Evolutionary conservation across 306 rosid genomes (phyloP).

Genomic region (Rubus idaeus): DNA sequence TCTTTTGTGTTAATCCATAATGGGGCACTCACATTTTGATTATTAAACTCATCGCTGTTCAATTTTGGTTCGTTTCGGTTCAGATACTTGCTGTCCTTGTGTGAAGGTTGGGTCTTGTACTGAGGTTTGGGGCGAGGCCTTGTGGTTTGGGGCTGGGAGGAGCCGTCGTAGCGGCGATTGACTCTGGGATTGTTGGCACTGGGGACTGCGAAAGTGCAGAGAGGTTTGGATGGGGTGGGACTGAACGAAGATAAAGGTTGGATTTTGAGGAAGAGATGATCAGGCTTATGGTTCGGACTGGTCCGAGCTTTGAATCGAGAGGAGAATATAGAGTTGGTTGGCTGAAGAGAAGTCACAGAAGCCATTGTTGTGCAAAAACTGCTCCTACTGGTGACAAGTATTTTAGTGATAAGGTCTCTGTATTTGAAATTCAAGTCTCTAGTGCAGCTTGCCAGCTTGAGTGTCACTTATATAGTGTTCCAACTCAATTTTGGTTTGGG

Average conservation of each 20-base stretch:
- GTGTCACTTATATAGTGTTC: too few species aligned
- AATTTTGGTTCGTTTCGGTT: slow-evolving; percentile 30
- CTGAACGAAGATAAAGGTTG: slow-evolving; percentile 31
- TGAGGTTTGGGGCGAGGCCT: slow-evolving; percentile 20
- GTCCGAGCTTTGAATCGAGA: slow-evolving; percentile 30
- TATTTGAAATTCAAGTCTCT: not conserved
- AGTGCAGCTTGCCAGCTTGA: too few species aligned
- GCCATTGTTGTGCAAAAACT: slow-evolving; percentile 35
- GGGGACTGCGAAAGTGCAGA: slow-evolving; percentile 34
- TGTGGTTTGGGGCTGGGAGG: slow-evolving; percentile 12
- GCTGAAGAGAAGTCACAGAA: slow-evolving; percentile 38
- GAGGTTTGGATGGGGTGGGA: slow-evolving; percentile 17
- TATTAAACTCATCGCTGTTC: slow-evolving; percentile 16
- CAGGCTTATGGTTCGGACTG: slow-evolving; percentile 1
- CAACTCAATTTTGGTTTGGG: too few species aligned
- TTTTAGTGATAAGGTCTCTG: not conserved
- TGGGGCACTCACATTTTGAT: slow-evolving; percentile 31
- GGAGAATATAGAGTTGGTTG: slow-evolving; percentile 29
- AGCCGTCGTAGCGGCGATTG: slow-evolving; percentile 36
- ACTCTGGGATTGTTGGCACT: slow-evolving; percentile 27
- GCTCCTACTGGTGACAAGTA: not conserved
- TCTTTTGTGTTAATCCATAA: slow-evolving; percentile 15
- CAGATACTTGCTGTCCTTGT: slow-evolving; percentile 13
- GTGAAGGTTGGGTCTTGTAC: slow-evolving; percentile 34
- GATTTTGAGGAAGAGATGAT: slow-evolving; percentile 14